Base-by-base conservation (phyloP, 2,329 filamentous ascomycete genomes). In the Paecilomyces dactylethromorphus region DNA sequence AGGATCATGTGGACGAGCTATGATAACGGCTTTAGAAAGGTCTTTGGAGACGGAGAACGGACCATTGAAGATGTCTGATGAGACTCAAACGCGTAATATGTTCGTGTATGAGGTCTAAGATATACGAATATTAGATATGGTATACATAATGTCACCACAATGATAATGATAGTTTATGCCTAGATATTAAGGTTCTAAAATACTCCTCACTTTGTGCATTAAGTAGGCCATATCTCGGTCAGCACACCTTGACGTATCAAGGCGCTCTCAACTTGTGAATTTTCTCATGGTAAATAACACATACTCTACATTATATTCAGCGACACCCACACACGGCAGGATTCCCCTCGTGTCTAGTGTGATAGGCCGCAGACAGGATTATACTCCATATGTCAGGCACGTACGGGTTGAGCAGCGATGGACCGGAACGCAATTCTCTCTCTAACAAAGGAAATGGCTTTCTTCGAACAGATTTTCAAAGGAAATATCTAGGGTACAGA, bases 11-110 rank as follows among this genome's bases (percentile, higher is more conserved):
- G 89, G 89, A 67, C 64, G 53, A 81, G 75, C 53, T 91, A 92
- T 74, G 88, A 91, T 74, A 60, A 56, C 0, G 69, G 84, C 18
- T 87, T 88, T 64, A 87, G 85, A 71, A 77, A 74, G 0, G 49
- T 87, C 0, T 97, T 95, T 79, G 93, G 93, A 0, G 90, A 97
- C 69, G 94, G 94, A 0, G 93, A 97, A 79, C 84, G 84, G 65
- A 86, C 83, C 0, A 68, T 79, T 21, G 66, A 64, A 39, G 63
- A 69, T 63, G 63, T 39, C 52, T 60, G 53, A 58, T 57, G 45
- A 33, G 31, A 29, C 18, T 52, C 39, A 12, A 21, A 39, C 18
- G 11, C 8, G 32, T 13, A 45, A 18, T 18, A 15, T 32, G 13
- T 57, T 29, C 3, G 5, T 55, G 32, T 24, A 11, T 24, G 39